Base-by-base conservation (phyloP, 306 rosid genomes). In the Sesbania bispinosa region DNA sequence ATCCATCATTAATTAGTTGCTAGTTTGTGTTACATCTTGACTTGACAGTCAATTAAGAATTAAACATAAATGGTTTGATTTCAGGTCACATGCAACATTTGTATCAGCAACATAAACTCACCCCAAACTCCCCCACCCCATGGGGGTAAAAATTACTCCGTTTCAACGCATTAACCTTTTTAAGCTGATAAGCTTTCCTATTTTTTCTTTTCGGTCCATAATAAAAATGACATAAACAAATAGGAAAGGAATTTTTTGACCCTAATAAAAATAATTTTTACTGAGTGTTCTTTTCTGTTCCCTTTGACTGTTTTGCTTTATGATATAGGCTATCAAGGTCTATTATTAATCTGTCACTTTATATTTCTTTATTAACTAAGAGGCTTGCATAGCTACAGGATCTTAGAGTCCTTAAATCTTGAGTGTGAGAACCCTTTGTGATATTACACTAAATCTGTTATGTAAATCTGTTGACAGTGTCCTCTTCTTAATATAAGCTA, bases 401-500 rank as follows among this genome's bases (percentile, higher is more conserved):
- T 77, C 26, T 57, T 32, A 35, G 53, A 68, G 70, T 48, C 65
- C 53, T 13, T 52, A 43, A 61, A 33, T 80, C 35, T 29, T 0
- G 38, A 36, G 46, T 63, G 38, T 62, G 42, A 55, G 33, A 51
- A 41, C 63, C 24, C 24, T 69, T 35, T 62, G 30, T 70, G 33
- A 60, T 69, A 26, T 64, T 55, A 59, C 62, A 9, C 71, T 81
- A 19, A 78, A 66, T 38, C 23, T 42, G 32, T 79, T 53, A 11
- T 61, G 54, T 54, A 72, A 47, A 78, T 71, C 24, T 90, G 68
- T 45, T 81, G 62, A 79, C 88, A 92, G 97, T 92, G 97, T 55
- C 92, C 96, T 70, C 97, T 92, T 85, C 89, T 92, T 39, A 92
- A 89, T 67, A 74, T 92, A 70, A 92, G 96, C 80, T 92, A 89